phyloP scores from a whole-genome alignment of 805 yeast genomes.

The Nakazawaea pomicola region DNA sequence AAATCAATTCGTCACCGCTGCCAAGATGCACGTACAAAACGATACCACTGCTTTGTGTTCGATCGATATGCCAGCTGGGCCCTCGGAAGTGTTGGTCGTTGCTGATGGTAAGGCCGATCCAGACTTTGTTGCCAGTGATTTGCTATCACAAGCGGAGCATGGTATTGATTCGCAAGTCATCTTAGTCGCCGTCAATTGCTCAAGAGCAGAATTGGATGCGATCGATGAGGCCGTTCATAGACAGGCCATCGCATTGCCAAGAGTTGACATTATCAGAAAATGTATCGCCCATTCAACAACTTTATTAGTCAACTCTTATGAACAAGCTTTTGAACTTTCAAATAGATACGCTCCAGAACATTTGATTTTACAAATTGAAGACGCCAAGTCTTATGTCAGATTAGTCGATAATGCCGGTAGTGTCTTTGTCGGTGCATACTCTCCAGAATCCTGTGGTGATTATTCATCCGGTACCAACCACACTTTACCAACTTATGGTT shows the following conservation, averaged over 20 bases:
- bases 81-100: conserved; percentile 94
- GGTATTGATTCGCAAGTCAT: conserved; percentile 98
- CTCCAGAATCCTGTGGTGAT: conserved; percentile 98
- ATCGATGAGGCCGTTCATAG: conserved; percentile 78
- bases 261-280: conserved; percentile 89
- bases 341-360: conserved; percentile 97
- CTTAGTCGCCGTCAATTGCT: conserved; percentile 74
- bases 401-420: conserved; percentile 91
- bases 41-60: conserved; percentile 94
- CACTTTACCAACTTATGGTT: conserved; percentile 97
- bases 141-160: conserved; percentile 97
- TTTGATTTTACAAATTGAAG: conserved; percentile 81
- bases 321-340: conserved; percentile 82
- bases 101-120: conserved; percentile 88
- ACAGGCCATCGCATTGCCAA: conserved; percentile 82
- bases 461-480: conserved; percentile 98
- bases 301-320: conserved; percentile 59
- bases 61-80: conserved; percentile 99
- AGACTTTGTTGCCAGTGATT: conserved; percentile 94
- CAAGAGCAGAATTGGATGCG: conserved; percentile 50
- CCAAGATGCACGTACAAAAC: conserved; percentile 95
- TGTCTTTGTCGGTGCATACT: conserved; percentile 91
- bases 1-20: conserved; percentile 98
- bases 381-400: conserved; percentile 69
- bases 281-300: conserved; percentile 91